Conservation (phyloP, 140 eudicot species). For the Erigeron philadelphicus region DNA sequence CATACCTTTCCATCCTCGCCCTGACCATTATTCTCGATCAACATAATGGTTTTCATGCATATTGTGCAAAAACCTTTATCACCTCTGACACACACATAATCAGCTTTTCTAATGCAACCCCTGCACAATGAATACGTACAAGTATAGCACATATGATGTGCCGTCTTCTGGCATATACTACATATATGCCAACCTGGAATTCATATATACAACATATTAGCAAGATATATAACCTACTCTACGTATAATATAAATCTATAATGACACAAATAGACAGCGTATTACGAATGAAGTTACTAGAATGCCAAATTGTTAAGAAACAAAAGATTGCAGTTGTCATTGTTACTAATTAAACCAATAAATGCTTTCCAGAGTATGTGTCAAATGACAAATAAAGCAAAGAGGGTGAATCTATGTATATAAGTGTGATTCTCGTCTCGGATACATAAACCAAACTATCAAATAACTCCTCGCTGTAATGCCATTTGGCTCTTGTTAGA, state of each 20-base stretch:
- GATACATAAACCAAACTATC: too few species aligned
- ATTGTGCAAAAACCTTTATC: slow-evolving; percentile 89
- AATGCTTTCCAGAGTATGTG: too few species aligned
- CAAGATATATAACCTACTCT: slow-evolving; percentile 8
- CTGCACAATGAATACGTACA: slow-evolving; percentile 90
- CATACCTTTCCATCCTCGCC: slow-evolving; percentile 73
- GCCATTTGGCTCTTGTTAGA: too few species aligned
- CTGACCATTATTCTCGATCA: slow-evolving; percentile 76
- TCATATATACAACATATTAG: slow-evolving; percentile 23
- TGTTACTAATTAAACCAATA: neutral
- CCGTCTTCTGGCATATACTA: slow-evolving; percentile 71
- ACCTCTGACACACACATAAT: slow-evolving; percentile 68
- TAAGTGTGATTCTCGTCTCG: too few species aligned
- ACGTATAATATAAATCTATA: neutral
- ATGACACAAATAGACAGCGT: neutral
- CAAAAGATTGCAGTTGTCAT: neutral
- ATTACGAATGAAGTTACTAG: neutral
- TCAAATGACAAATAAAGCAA: too few species aligned
- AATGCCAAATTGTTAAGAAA: slow-evolving; percentile 8
- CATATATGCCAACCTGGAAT: slow-evolving; percentile 99
- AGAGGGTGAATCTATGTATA: too few species aligned
- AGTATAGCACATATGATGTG: slow-evolving; percentile 87
- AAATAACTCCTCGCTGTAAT: too few species aligned
- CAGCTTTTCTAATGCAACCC: slow-evolving; percentile 74
- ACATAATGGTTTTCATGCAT: slow-evolving; percentile 81